Evolutionary conservation across 768 basidiomycete genomes (phyloP).

Genomic region (Lactifluus volemus): DNA sequence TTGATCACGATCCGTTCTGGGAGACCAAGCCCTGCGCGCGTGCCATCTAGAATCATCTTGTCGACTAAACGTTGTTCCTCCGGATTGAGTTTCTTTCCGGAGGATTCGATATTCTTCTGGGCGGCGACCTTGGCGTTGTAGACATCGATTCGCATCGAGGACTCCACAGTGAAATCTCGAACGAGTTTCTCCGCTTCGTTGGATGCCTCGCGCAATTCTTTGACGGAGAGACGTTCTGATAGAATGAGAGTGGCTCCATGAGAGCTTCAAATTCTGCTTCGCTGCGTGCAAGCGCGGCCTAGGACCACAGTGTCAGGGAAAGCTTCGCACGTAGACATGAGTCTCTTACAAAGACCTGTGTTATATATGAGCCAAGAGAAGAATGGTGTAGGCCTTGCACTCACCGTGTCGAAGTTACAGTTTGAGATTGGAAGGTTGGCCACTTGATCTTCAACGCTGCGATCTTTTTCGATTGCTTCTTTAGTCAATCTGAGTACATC

Average conservation of each 20-base stretch:
- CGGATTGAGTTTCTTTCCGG: conserved; percentile 45
- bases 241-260: conserved; percentile 50
- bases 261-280: conserved; percentile 46
- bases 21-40: conserved; percentile 67
- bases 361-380: conserved; percentile 23
- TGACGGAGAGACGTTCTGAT: conserved; percentile 37
- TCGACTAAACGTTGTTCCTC: conserved; percentile 77
- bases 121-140: conserved; percentile 66
- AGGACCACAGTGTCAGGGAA: conserved; percentile 20
- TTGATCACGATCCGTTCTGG: conserved; percentile 50
- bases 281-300: conserved; percentile 53
- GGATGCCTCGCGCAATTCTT: conserved; percentile 75
- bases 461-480: conserved; percentile 48
- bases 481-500: conserved; percentile 44
- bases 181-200: conserved; percentile 63
- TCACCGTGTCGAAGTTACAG: conserved; percentile 59
- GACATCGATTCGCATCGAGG: conserved; percentile 74
- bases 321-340: conserved; percentile 7
- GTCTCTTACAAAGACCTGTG: conserved; percentile 58
- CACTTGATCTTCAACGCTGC: conserved; percentile 47
- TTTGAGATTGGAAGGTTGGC: conserved; percentile 47
- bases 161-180: conserved; percentile 66
- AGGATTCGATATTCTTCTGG: conserved; percentile 55
- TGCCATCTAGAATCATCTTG: conserved; percentile 74
- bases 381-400: conserved; percentile 20